These are phyloP conservation scores for Vanderwaltozyma yarrowii DNA, from an alignment of 805 yeast genomes.

Conservation along the genomic window DNA sequence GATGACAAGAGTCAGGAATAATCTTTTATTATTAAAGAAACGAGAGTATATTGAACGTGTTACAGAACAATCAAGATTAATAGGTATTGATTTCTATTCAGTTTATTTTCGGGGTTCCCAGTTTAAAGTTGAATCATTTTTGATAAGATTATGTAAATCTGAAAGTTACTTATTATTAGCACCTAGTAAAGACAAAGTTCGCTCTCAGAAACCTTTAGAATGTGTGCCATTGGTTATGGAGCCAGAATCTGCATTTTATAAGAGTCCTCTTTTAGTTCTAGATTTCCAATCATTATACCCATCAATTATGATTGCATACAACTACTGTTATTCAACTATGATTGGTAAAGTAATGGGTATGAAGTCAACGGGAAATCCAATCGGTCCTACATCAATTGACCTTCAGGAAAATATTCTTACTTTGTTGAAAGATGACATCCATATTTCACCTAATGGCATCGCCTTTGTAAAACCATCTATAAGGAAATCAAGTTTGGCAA, in stretches of 20 bases:
- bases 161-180: constrained; percentile 67
- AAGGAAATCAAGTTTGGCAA: constrained; percentile 65
- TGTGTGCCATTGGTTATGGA: constrained; percentile 89
- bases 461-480: constrained; percentile 59
- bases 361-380: constrained; percentile 33
- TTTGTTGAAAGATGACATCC: constrained; percentile 43
- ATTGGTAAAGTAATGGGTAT: constrained; percentile 53
- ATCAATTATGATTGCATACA: constrained; percentile 82
- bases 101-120: constrained; percentile 89
- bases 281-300: constrained; percentile 95
- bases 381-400: constrained; percentile 44
- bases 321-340: constrained; percentile 72
- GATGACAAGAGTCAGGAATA: constrained; percentile 35
- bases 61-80: constrained; percentile 71
- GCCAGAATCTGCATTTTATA: constrained; percentile 75
- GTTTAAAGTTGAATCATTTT: constrained; percentile 80
- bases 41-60: constrained; percentile 62
- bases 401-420: constrained; percentile 50
- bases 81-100: constrained; percentile 86
- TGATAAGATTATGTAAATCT: constrained; percentile 62
- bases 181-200: constrained; percentile 73
- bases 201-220: constrained; percentile 75
- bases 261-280: constrained; percentile 78
- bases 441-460: constrained; percentile 78
- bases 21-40: constrained; percentile 38